Percentiles rank a stretch among this genome's conserved stretches.
Conservation (phyloP, 106 monocot species). For the Vanilla planifolia region DNA sequence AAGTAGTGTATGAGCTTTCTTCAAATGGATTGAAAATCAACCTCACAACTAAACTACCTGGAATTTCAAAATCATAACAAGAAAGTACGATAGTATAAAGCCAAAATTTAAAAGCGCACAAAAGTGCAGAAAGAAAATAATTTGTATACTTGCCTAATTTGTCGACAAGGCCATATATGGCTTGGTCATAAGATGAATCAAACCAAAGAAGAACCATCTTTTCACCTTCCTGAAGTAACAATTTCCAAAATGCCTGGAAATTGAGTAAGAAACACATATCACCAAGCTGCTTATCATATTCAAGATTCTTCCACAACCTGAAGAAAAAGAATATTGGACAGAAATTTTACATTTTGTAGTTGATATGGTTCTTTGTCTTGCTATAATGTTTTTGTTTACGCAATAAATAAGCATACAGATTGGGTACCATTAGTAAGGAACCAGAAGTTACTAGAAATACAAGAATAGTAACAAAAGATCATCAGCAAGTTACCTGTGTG, state of each 20-base stretch:
- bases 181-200: constrained; percentile 87
- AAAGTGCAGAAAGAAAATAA: not conserved
- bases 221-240: constrained; percentile 94
- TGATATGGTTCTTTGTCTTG: not conserved
- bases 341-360: not conserved
- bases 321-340: constrained; percentile 11
- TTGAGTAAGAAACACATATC: constrained; percentile 64
- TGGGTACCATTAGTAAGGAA: not conserved
- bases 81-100: not conserved
- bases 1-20: constrained; percentile 87
- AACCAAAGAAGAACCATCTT: constrained; percentile 82
- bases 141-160: constrained; percentile 59
- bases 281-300: constrained; percentile 51
- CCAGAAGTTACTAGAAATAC: constrained; percentile 1
- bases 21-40: constrained; percentile 93
- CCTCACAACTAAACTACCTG: constrained; percentile 95
- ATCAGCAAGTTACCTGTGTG: constrained; percentile 44
- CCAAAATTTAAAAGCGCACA: not conserved
- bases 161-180: constrained; percentile 85
- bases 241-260: constrained; percentile 67
- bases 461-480: not conserved
- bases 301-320: constrained; percentile 35
- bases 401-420: not conserved
- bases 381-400: not conserved
- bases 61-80: constrained; percentile 8